phyloP scores from a whole-genome alignment of 495 filamentous ascomycete genomes.

The Penicillium tannophilum region DNA sequence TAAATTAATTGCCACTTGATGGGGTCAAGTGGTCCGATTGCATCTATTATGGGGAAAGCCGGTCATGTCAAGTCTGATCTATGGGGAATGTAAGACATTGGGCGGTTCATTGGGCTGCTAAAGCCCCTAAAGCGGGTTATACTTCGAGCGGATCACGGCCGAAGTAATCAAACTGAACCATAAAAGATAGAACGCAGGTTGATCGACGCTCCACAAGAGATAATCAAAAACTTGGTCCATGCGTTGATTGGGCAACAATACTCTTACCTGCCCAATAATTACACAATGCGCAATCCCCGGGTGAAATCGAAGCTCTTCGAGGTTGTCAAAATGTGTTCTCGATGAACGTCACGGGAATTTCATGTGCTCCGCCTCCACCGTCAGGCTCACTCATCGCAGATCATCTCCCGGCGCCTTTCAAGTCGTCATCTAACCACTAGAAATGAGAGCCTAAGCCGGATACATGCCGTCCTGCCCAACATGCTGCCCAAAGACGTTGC shows the following conservation, averaged over 20 bases:
- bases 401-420: slow-evolving; percentile 19
- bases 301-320: slow-evolving; percentile 3
- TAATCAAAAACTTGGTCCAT: slow-evolving; percentile 21
- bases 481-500: slow-evolving; percentile 39
- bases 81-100: slow-evolving; percentile 26
- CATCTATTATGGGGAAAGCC: background rate
- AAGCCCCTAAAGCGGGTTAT: slow-evolving; percentile 5
- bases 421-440: slow-evolving; percentile 20
- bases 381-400: slow-evolving; percentile 29
- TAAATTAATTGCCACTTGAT: slow-evolving; percentile 9
- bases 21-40: background rate
- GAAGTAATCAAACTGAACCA: slow-evolving; percentile 2
- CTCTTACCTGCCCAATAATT: slow-evolving; percentile 16
- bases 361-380: slow-evolving; percentile 23
- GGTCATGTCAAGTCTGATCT: slow-evolving; percentile 4
- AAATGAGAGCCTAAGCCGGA: slow-evolving; percentile 13
- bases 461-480: slow-evolving; percentile 32
- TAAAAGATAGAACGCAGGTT: slow-evolving; percentile 2
- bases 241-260: slow-evolving; percentile 29
- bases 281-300: slow-evolving; percentile 2
- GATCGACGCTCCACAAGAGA: slow-evolving; percentile 14
- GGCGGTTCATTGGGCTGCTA: slow-evolving; percentile 31
- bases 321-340: background rate
- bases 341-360: slow-evolving; percentile 19
- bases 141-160: slow-evolving; percentile 18